These are phyloP conservation scores for Globisporangium iwayamae DNA, from an alignment of 352 stramenopile genomes.

Conservation along the genomic window DNA sequence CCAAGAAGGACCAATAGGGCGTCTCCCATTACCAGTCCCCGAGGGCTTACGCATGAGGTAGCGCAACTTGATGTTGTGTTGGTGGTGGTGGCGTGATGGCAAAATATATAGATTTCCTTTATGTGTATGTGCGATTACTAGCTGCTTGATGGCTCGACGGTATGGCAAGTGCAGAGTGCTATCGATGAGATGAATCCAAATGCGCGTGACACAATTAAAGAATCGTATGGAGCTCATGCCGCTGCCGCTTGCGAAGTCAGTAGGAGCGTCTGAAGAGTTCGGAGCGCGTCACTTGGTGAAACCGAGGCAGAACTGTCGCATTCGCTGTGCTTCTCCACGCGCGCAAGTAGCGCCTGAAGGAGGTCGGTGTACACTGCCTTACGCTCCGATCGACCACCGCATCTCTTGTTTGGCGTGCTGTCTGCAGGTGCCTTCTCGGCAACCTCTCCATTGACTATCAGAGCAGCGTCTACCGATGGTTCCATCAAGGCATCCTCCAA, in stretches of 20 bases:
- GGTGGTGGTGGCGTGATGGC: background rate
- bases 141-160: background rate
- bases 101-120: slow-evolving; percentile 11
- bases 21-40: no score
- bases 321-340: background rate
- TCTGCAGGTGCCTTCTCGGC: background rate
- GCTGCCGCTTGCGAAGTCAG: slow-evolving; percentile 4
- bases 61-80: slow-evolving; percentile 1
- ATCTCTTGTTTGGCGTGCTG: background rate
- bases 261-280: slow-evolving; percentile 8
- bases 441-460: background rate
- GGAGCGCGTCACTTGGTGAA: background rate
- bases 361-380: background rate
- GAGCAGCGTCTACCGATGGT: background rate
- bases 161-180: no score
- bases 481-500: background rate
- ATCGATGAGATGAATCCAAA: background rate
- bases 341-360: slow-evolving; percentile 7
- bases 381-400: background rate
- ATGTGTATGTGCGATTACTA: background rate
- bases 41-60: background rate
- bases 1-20: slow-evolving; percentile 21
- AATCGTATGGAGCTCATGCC: background rate
- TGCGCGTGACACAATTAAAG: background rate
- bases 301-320: background rate